These are phyloP conservation scores for Tulasnella sp. DNA, from an alignment of 768 basidiomycete species.

Conservation along the genomic window DNA sequence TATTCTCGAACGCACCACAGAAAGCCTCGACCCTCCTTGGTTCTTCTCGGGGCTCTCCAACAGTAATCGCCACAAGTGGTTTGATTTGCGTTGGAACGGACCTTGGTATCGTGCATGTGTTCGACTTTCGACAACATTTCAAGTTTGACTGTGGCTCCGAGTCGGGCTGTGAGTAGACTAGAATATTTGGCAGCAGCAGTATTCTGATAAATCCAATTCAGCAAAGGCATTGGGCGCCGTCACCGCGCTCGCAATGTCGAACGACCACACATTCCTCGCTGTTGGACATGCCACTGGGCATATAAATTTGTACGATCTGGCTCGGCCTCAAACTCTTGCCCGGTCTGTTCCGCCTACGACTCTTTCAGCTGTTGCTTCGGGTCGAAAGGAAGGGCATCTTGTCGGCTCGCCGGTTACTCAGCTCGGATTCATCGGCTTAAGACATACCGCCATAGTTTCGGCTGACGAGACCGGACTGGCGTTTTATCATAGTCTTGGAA, in stretches of 20 bases:
- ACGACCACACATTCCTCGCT: conserved; percentile 87
- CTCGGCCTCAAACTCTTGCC: conserved; percentile 51
- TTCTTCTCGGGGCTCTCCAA: conserved; percentile 52
- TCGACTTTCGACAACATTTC: conserved; percentile 81
- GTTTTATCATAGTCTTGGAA: conserved; percentile 90
- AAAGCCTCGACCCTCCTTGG: conserved; percentile 56
- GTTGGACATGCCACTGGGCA: conserved; percentile 77
- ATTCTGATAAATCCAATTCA: conserved; percentile 24
- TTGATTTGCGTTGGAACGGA: conserved; percentile 82
- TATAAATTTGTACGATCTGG: conserved; percentile 75
- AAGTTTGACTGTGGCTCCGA: conserved; percentile 68
- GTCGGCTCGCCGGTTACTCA: conserved; percentile 64
- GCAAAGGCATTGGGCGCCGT: conserved; percentile 57
- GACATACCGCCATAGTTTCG: conserved; percentile 85
- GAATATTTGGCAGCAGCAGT: not conserved
- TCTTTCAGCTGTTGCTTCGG: conserved; percentile 51
- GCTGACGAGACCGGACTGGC: conserved; percentile 85
- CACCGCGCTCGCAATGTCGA: conserved; percentile 81
- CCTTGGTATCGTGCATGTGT: conserved; percentile 63
- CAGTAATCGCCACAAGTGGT: conserved; percentile 72
- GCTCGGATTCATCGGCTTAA: conserved; percentile 75
- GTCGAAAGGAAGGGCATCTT: conserved; percentile 78
- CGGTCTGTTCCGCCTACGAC: conserved; percentile 62
- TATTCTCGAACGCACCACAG: conserved; percentile 40
- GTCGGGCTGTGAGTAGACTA: conserved; percentile 36